Evolutionary conservation across 805 yeast species (phyloP).

Genomic region (Candida mattraensis): DNA sequence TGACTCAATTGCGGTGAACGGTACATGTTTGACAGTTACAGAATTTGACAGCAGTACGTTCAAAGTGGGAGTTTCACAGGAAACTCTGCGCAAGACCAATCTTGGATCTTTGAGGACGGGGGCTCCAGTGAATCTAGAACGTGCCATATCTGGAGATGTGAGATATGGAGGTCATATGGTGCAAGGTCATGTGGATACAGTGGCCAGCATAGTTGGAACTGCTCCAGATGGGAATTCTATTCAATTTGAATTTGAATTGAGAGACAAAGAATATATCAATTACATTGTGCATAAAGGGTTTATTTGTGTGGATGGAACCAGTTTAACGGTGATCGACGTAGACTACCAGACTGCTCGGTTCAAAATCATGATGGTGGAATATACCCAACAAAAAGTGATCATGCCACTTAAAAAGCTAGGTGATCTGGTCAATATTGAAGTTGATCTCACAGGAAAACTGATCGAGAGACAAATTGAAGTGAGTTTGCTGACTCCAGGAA

Average conservation of each 20-base stretch:
- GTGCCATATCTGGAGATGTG: constrained; percentile 80
- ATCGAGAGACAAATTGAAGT: constrained; percentile 80
- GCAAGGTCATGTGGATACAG: constrained; percentile 95
- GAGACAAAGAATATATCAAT: constrained; percentile 58
- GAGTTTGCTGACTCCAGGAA: constrained; percentile 54
- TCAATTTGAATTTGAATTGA: constrained; percentile 68
- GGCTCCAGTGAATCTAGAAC: constrained; percentile 76
- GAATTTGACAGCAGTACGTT: constrained; percentile 62
- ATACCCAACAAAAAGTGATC: constrained; percentile 81
- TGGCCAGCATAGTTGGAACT: constrained; percentile 60
- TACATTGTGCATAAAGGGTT: constrained; percentile 96
- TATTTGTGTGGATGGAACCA: constrained; percentile 89
- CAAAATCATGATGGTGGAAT: constrained; percentile 86
- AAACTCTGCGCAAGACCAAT: constrained; percentile 80
- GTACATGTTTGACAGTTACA: constrained; percentile 90
- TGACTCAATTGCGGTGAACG: constrained; percentile 89
- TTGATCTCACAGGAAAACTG: constrained; percentile 89
- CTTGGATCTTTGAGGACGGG: constrained; percentile 61
- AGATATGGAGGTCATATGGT: constrained; percentile 97
- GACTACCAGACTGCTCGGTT: constrained; percentile 59
- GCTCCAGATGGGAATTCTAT: constrained; percentile 73
- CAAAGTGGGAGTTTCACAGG: constrained; percentile 92
- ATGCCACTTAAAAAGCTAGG: constrained; percentile 66
- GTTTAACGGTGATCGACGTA: constrained; percentile 82
- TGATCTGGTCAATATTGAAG: constrained; percentile 82